A percentile compares a stretch with the other conserved stretches of the same genome.
Evolutionary conservation across 148 eudicot genomes (phyloP).

Genomic region (Chenopodium suecicum): DNA sequence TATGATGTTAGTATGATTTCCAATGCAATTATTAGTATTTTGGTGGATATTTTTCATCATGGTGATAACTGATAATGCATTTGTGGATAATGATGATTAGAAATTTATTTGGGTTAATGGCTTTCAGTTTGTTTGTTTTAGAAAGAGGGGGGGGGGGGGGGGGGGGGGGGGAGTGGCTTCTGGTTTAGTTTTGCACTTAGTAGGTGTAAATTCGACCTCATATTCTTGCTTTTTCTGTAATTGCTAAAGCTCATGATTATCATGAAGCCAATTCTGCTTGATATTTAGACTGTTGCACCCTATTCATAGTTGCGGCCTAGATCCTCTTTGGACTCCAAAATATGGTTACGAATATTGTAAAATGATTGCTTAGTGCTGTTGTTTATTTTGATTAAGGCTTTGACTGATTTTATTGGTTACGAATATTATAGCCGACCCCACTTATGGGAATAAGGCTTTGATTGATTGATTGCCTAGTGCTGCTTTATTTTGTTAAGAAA

Average conservation of each 20-base stretch:
- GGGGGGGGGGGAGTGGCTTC: background rate
- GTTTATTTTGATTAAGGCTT: background rate
- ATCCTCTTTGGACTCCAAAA: background rate
- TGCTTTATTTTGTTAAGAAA: too few species aligned
- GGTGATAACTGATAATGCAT: background rate
- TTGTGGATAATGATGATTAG: background rate
- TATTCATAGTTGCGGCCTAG: background rate
- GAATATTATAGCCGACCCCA: too few species aligned
- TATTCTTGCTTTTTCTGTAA: background rate
- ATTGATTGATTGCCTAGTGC: too few species aligned
- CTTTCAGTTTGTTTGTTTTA: background rate
- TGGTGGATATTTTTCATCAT: background rate
- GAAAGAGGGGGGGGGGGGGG: background rate
- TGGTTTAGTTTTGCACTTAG: background rate
- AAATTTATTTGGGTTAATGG: background rate
- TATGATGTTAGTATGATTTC: too few species aligned
- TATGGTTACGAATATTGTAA: too few species aligned
- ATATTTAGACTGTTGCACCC: background rate
- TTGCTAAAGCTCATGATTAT: background rate
- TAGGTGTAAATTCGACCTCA: background rate
- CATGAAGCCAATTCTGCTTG: background rate
- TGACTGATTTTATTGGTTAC: too few species aligned
- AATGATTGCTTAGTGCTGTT: background rate
- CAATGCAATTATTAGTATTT: background rate
- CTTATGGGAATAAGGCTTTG: too few species aligned